Evolutionary conservation across 1,284 basidiomycete genomes (phyloP).

Genomic region (Hemileia vastatrix): DNA sequence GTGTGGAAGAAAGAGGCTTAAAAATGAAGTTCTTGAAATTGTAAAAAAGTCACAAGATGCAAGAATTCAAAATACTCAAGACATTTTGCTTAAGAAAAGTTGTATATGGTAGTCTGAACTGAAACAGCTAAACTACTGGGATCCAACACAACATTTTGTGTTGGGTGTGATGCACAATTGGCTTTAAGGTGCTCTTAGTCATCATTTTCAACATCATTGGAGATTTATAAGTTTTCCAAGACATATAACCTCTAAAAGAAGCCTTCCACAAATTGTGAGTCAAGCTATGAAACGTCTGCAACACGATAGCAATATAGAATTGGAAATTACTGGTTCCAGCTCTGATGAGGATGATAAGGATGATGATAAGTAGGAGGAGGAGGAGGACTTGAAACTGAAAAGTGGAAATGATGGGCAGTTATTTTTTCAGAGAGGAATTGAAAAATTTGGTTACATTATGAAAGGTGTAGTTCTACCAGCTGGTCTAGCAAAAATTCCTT

Average conservation of each 20-base stretch:
- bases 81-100: neutral
- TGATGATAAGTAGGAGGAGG: neutral
- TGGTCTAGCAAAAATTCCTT: neutral
- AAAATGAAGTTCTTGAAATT: neutral
- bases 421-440: neutral
- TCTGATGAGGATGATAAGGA: neutral
- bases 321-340: too few species aligned
- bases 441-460: neutral
- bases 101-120: slow-evolving; percentile 15
- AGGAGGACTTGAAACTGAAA: neutral
- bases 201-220: slow-evolving; percentile 5
- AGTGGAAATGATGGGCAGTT: neutral
- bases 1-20: too few species aligned
- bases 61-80: neutral
- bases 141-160: slow-evolving; percentile 3
- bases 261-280: neutral
- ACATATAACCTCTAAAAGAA: neutral
- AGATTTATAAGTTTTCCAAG: neutral
- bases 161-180: slow-evolving; percentile 15
- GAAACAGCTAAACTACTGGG: slow-evolving; percentile 1
- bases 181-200: slow-evolving; percentile 1
- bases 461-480: neutral
- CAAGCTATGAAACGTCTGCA: neutral
- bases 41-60: neutral
- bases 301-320: too few species aligned